These are phyloP conservation scores for Phytophthora melonis DNA, from an alignment of 352 stramenopile genomes.

Conservation along the genomic window DNA sequence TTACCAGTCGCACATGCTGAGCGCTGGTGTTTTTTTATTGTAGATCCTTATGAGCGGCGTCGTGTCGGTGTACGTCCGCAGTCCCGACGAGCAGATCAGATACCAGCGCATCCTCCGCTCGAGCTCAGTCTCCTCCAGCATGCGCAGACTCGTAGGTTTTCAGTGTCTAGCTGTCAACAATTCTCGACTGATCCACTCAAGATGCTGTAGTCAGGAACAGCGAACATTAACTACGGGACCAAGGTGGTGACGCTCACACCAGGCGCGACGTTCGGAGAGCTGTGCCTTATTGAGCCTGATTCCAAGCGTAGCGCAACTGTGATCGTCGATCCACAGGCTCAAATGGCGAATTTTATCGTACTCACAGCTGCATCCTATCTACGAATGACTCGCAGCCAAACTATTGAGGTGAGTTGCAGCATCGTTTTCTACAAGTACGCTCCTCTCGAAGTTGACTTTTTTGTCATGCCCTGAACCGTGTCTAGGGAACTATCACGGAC, in stretches of 20 bases:
- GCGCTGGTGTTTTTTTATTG: background rate
- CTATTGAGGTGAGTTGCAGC: constrained; percentile 55
- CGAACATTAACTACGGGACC: constrained; percentile 53
- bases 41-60: constrained; percentile 87
- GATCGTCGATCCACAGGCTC: constrained; percentile 70
- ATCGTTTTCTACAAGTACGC: background rate
- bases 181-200: background rate
- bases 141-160: constrained; percentile 48
- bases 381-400: constrained; percentile 84
- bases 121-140: constrained; percentile 52
- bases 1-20: background rate
- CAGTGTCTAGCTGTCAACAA: background rate
- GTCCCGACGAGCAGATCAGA: constrained; percentile 71
- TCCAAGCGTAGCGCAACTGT: constrained; percentile 87
- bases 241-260: constrained; percentile 82
- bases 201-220: constrained; percentile 44
- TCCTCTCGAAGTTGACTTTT: background rate
- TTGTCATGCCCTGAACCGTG: background rate
- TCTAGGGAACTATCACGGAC: constrained; percentile 81
- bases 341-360: constrained; percentile 87
- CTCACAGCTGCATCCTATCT: constrained; percentile 84
- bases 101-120: constrained; percentile 62
- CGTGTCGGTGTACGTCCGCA: constrained; percentile 78
- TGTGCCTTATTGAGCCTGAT: constrained; percentile 88
- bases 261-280: constrained; percentile 83